These are phyloP conservation scores for Neohortaea acidophila DNA, from an alignment of 495 filamentous ascomycete genomes.

Conservation along the genomic window DNA sequence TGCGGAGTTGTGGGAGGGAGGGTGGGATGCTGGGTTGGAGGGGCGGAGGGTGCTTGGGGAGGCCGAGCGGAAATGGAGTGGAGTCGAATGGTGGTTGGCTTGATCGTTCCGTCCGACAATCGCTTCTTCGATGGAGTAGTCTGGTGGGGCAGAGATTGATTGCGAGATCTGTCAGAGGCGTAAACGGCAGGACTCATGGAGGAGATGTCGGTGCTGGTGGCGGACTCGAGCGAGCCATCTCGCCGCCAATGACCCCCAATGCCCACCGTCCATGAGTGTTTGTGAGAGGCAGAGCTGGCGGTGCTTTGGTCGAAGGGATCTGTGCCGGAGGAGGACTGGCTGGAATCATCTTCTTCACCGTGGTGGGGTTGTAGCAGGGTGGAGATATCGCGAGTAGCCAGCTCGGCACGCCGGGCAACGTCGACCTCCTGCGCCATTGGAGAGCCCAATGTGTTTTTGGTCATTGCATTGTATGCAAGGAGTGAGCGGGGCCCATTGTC, in stretches of 20 bases:
- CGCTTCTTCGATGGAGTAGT: slow-evolving; percentile 9
- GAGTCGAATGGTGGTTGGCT: slow-evolving; percentile 1
- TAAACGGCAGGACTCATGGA: slow-evolving; percentile 12
- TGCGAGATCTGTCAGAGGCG: slow-evolving; percentile 9
- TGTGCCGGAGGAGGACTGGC: slow-evolving; percentile 12
- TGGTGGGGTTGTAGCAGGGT: background rate
- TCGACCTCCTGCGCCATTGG: too few species aligned
- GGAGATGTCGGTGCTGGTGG: slow-evolving; percentile 18
- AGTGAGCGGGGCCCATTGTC: too few species aligned
- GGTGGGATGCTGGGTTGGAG: background rate
- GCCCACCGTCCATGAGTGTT: slow-evolving; percentile 6
- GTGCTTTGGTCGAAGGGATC: slow-evolving; percentile 7
- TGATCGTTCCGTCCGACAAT: slow-evolving; percentile 13
- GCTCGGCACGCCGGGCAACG: too few species aligned
- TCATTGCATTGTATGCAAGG: too few species aligned
- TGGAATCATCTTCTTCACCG: slow-evolving; percentile 16
- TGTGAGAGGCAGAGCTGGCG: background rate
- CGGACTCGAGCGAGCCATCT: slow-evolving; percentile 17
- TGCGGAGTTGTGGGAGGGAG: background rate
- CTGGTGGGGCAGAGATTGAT: background rate
- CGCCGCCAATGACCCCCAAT: slow-evolving; percentile 12
- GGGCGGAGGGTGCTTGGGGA: background rate
- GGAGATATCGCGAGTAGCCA: too few species aligned
- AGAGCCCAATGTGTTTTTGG: too few species aligned
- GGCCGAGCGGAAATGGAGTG: background rate